Evolutionary conservation across 2,329 filamentous ascomycete genomes (phyloP), one percentile per base, ranked within the genome.

Genomic region (Fusarium sacchari): DNA sequence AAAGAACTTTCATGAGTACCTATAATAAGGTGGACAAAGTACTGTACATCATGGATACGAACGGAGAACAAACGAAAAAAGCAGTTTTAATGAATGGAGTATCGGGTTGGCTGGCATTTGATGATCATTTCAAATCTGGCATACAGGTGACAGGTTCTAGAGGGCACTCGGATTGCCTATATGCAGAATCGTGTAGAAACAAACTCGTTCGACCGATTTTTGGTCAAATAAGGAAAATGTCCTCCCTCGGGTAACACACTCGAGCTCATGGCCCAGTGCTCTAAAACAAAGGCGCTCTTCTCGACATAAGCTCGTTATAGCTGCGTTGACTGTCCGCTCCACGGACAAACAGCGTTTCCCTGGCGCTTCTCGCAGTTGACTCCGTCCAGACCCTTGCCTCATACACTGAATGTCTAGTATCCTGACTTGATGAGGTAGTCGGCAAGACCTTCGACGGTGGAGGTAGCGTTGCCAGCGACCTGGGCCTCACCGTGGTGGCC

Each of bases 361-460:
- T 64, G 60, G 58, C 69, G 61, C 64, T 67, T 56, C 60, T 58
- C 22, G 69, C 49, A 66, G 49, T 52, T 49, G 43, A 60, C 39
- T 58, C 60, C 52, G 40, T 42, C 60, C 61, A 71, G 71, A 60
- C 44, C 36, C 36, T 58, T 57, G 60, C 47, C 40, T 60, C 46
- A 46, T 44, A 50, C 46, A 47, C 37, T 37, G 32, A 52, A 58
- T 60, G 58, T 69, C 86, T 91, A 98, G 88, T 97, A 97, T 74
- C 91, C 90, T 74, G 89, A 86, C 78, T 90, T 88, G 82, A 94
- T 91, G 73, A 97, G 90, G 87, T 98, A 98, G 84, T 97, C 94
- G 79, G 90, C 94, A 72, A 99, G 89, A 79, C 90, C 88, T 86
- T 96, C 93, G 76, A 97, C 93, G 56, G 93, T 94, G 81, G 89